Conservation (phyloP, 139 green algal genomes). For the Micractinium conductrix region DNA sequence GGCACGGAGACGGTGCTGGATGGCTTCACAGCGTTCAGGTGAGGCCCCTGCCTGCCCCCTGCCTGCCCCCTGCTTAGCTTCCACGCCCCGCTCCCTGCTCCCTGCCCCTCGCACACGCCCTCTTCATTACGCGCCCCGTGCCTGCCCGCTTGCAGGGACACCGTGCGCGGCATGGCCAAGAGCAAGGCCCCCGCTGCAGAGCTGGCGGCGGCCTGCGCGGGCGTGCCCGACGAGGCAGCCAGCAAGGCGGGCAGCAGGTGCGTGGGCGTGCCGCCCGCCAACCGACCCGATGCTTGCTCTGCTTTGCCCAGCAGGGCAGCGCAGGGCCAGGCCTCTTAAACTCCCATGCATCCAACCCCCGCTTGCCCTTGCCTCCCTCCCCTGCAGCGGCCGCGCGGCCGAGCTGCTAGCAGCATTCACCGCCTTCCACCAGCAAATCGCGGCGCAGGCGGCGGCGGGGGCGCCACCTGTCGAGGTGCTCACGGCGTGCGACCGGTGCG, state of each 20-base stretch:
- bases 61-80: too few species aligned
- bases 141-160: neutral
- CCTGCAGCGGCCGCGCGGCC: slow-evolving; percentile 27
- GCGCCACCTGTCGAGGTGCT: slow-evolving; percentile 63
- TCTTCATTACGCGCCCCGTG: too few species aligned
- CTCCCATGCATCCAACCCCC: too few species aligned
- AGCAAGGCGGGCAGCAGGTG: neutral
- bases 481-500: slow-evolving; percentile 68
- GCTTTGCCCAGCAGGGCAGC: too few species aligned
- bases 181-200: slow-evolving; percentile 43
- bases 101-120: too few species aligned
- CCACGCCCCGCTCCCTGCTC: too few species aligned
- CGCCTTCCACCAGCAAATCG: slow-evolving; percentile 8
- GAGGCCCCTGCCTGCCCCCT: too few species aligned
- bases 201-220: slow-evolving; percentile 12
- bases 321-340: too few species aligned
- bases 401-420: slow-evolving; percentile 76
- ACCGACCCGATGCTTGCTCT: too few species aligned
- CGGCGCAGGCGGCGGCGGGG: slow-evolving; percentile 2
- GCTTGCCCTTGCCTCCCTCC: too few species aligned
- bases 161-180: slow-evolving; percentile 47
- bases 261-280: too few species aligned
- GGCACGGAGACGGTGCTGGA: slow-evolving; percentile 66
- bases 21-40: slow-evolving; percentile 81
- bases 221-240: neutral